Percentiles rank a stretch among this genome's conserved stretches.
Conservation (phyloP, 2,329 filamentous ascomycete genomes). For the Epichloe sylvatica region DNA sequence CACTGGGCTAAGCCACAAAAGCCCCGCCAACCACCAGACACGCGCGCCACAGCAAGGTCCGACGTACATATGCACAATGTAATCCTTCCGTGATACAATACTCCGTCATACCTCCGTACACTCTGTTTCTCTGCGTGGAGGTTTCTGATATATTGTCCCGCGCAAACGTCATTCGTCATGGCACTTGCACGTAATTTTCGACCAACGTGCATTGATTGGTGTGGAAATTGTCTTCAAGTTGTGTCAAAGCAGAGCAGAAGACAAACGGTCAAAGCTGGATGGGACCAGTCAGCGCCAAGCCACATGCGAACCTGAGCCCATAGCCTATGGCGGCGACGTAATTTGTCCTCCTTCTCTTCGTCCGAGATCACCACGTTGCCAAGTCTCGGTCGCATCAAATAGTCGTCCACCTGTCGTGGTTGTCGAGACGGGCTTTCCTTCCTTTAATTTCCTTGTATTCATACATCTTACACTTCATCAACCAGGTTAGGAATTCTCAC, state of each 20-base stretch:
- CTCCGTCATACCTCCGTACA: too few relatives aligned
- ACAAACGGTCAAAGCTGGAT: not conserved
- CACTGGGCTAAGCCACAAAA: not conserved
- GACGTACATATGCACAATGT: too few relatives aligned
- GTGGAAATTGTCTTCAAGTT: too few relatives aligned
- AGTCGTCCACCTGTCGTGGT: slow-evolving; percentile 10
- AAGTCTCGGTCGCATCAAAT: slow-evolving; percentile 4
- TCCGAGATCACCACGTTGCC: not conserved
- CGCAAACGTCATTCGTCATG: too few relatives aligned
- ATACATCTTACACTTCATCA: not conserved
- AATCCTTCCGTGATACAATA: too few relatives aligned
- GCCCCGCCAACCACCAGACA: not conserved
- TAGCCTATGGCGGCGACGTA: slow-evolving; percentile 4
- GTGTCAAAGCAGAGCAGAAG: too few relatives aligned
- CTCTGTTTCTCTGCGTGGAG: too few relatives aligned
- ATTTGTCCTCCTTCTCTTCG: not conserved
- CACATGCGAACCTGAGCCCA: not conserved
- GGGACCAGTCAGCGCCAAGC: not conserved
- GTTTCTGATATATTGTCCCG: too few relatives aligned
- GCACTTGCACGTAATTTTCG: too few relatives aligned
- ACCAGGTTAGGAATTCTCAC: too few relatives aligned
- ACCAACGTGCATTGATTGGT: too few relatives aligned
- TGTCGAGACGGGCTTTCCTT: not conserved
- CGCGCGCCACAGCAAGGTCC: too few relatives aligned
- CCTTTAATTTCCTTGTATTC: not conserved